Percentiles rank a stretch among this genome's conserved stretches.
Conservation (phyloP, 2,329 filamentous ascomycete genomes). For the Calcarisporium arbuscula region DNA sequence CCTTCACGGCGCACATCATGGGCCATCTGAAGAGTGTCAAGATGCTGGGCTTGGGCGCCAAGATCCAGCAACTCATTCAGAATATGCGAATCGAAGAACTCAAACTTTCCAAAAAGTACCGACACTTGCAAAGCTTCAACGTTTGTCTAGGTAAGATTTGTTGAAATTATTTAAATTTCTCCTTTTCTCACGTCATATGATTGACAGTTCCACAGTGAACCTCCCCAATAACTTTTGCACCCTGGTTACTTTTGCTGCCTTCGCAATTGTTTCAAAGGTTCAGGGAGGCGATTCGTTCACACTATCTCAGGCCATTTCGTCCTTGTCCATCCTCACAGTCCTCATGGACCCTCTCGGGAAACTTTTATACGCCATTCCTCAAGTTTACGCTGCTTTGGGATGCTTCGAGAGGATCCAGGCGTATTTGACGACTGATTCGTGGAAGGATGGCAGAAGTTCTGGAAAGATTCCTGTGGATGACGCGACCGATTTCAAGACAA, state of each 20-base stretch:
- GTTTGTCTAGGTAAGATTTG: not conserved
- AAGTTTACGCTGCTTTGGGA: conserved; percentile 6
- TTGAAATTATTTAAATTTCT: too few species aligned
- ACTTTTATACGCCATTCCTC: conserved; percentile 15
- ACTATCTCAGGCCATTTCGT: conserved; percentile 40
- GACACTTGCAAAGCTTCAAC: too few species aligned
- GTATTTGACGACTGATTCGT: conserved; percentile 4
- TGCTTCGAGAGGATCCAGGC: conserved; percentile 8
- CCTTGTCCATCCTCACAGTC: conserved; percentile 22
- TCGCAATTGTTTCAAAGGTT: not conserved
- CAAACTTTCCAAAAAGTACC: not conserved
- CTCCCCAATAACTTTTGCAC: too few species aligned
- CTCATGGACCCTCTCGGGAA: conserved; percentile 14
- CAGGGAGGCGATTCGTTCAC: too few species aligned
- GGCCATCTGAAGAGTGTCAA: not conserved
- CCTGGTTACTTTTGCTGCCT: not conserved
- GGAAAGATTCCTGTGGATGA: too few species aligned
- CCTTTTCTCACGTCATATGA: too few species aligned
- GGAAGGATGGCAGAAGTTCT: too few species aligned
- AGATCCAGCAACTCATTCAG: not conserved
- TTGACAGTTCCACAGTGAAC: too few species aligned
- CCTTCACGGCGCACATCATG: not conserved
- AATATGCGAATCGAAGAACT: not conserved
- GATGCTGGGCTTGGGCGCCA: not conserved
- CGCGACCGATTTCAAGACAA: too few species aligned